Base-by-base conservation (phyloP, 2,329 filamentous ascomycete genomes). In the Fusarium coicis region DNA sequence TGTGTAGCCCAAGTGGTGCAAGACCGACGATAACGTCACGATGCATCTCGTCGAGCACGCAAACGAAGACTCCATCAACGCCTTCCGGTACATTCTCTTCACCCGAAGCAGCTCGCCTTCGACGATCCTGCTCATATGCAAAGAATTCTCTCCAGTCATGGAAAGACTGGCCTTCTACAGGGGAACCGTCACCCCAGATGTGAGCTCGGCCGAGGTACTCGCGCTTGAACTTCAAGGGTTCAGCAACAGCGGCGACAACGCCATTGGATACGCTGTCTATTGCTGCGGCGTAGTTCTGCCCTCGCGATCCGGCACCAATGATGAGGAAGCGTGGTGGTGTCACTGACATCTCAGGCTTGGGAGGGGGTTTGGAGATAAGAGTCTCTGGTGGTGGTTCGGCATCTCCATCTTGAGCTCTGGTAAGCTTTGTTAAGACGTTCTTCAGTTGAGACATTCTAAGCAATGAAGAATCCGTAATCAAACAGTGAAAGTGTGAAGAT, bases 1-100 rank as follows among this genome's bases (percentile, higher is more conserved):
- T 90, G 81, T 98, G 95, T 53, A 98, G 84, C 5, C 88, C 79
- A 85, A 91, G 83, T 18, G 89, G 89, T 3, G 93, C 92, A 58
- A 97, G 86, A 3, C 90, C 93, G 47, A 92, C 87, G 28, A 97
- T 88, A 53, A 96, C 94, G 63, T 95, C 92, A 55, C 91, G 91
- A 81, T 99, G 96, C 84, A 93, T 92, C 82, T 97, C 93, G 81
- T 99, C 96, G 15, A 96, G 87, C 5, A 97, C 94, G 80, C 88
- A 90, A 23, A 90, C 84, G 72, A 90, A 90, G 37, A 83, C 87
- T 11, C 87, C 92, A 68, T 93, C 91, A 5, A 93, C 86, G 4
- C 90, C 90, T 10, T 81, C 83, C 5, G 83, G 84, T 5, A 87
- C 85, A 5, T 77, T 79, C 8, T 73, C 63, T 59, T 88, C 85